These are phyloP conservation scores for Cytospora leucostoma DNA, from an alignment of 2,329 filamentous ascomycete genomes.

Conservation along the genomic window DNA sequence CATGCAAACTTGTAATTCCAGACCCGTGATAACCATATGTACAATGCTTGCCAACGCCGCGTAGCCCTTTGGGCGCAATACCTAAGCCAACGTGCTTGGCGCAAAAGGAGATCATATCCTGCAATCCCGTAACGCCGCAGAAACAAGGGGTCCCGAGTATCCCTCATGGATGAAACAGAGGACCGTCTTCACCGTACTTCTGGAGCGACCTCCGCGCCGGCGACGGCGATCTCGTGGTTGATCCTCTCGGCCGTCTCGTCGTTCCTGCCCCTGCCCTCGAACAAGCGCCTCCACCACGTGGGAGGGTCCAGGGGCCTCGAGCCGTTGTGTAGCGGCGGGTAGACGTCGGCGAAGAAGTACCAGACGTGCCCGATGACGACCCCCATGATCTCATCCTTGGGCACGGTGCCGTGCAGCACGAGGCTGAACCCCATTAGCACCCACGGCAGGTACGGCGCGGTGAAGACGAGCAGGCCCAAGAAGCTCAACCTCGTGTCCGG, in stretches of 20 bases:
- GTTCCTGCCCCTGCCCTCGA: constrained; percentile 58
- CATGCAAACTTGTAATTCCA: not conserved
- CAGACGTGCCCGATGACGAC: constrained; percentile 94
- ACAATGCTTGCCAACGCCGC: constrained; percentile 11
- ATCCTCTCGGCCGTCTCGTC: constrained; percentile 55
- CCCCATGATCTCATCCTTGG: constrained; percentile 95
- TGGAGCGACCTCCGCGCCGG: constrained; percentile 45
- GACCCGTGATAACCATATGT: not conserved
- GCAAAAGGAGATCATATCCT: constrained; percentile 2
- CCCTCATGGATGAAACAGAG: not conserved
- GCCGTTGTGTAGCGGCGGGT: constrained; percentile 84
- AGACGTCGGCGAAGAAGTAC: constrained; percentile 98
- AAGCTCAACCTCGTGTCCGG: constrained; percentile 89
- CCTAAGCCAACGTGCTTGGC: constrained; percentile 6
- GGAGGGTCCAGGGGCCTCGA: constrained; percentile 87
- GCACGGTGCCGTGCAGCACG: constrained; percentile 84
- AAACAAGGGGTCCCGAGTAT: constrained; percentile 8
- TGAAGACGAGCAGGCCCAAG: constrained; percentile 85
- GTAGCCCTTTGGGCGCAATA: constrained; percentile 3
- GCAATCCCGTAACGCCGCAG: constrained; percentile 19
- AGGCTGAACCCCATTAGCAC: constrained; percentile 91
- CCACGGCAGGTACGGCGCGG: constrained; percentile 93
- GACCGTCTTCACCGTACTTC: constrained; percentile 36
- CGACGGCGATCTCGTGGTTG: constrained; percentile 64
- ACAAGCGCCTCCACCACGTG: constrained; percentile 83